Percentiles rank a stretch among this genome's conserved stretches.
These are phyloP conservation scores for Psilocybe subaeruginosa DNA, from an alignment of 768 basidiomycete genomes.

Conservation along the genomic window DNA sequence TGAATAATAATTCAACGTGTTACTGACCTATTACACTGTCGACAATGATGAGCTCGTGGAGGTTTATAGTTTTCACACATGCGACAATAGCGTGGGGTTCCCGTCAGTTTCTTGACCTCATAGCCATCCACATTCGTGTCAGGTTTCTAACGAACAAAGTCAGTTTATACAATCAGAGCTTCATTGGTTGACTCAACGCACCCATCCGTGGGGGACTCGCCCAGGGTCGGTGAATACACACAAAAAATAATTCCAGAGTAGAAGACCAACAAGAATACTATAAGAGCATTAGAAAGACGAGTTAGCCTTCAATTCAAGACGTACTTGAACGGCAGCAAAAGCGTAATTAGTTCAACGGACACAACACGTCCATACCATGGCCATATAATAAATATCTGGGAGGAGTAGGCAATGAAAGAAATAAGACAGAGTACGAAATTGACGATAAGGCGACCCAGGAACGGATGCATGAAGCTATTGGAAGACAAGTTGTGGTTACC, in stretches of 20 bases:
- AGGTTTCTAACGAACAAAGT: slow-evolving; percentile 58
- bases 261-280: slow-evolving; percentile 74
- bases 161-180: not conserved
- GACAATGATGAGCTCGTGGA: slow-evolving; percentile 91
- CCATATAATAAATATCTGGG: slow-evolving; percentile 89
- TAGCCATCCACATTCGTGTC: slow-evolving; percentile 72
- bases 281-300: slow-evolving; percentile 7
- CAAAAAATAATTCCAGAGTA: slow-evolving; percentile 89
- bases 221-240: slow-evolving; percentile 88
- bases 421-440: slow-evolving; percentile 73
- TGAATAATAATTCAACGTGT: not conserved
- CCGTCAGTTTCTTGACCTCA: slow-evolving; percentile 90
- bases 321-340: slow-evolving; percentile 93
- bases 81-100: slow-evolving; percentile 83
- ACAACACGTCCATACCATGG: slow-evolving; percentile 87
- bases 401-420: slow-evolving; percentile 85
- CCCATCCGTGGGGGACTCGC: slow-evolving; percentile 78
- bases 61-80: slow-evolving; percentile 87
- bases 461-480: slow-evolving; percentile 34
- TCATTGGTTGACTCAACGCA: slow-evolving; percentile 34
- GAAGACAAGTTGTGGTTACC: not conserved
- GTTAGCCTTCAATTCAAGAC: slow-evolving; percentile 27
- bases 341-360: slow-evolving; percentile 71
- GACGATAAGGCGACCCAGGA: slow-evolving; percentile 67
- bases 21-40: slow-evolving; percentile 78